Percentiles rank a stretch among this genome's conserved stretches.
Conservation (phyloP, 805 yeast species). For the Blastobotrys terrestris region DNA sequence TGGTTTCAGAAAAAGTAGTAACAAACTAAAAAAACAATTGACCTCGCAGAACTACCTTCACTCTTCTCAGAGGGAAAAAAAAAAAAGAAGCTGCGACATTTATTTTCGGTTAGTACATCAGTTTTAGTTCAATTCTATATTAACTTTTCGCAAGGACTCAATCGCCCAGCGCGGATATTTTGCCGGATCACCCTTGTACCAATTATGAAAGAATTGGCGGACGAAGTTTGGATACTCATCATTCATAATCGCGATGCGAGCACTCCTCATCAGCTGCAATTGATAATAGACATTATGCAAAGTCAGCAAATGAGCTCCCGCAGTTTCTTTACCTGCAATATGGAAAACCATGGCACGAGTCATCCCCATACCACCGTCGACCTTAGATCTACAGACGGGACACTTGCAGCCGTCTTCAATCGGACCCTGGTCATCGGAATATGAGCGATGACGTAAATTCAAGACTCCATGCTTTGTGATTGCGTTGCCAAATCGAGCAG, state of each 20-base stretch:
- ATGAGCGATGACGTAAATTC: constrained; percentile 32
- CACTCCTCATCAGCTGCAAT: constrained; percentile 36
- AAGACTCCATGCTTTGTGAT: constrained; percentile 34
- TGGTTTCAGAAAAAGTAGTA: no score
- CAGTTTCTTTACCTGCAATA: constrained; percentile 37
- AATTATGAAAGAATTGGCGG: constrained; percentile 29
- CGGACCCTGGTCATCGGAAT: constrained; percentile 32
- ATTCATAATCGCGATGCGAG: constrained; percentile 34
- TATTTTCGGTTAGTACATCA: neutral
- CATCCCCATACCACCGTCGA: constrained; percentile 32
- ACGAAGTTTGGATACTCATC: constrained; percentile 36
- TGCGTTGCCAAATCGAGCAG: constrained; percentile 41
- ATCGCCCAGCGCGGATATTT: constrained; percentile 39
- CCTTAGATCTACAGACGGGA: constrained; percentile 33
- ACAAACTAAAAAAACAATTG: no score
- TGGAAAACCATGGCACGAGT: constrained; percentile 35
- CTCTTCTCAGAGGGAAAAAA: no score
- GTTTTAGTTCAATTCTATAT: constrained; percentile 25
- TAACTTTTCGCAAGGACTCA: constrained; percentile 34
- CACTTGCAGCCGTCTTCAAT: constrained; percentile 38
- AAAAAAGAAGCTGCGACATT: no score
- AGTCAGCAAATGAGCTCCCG: constrained; percentile 39
- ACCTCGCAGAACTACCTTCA: no score
- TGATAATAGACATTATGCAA: constrained; percentile 40
- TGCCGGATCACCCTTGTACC: constrained; percentile 29